phyloP scores from a whole-genome alignment of 345 rosid genomes.

The Combretum micranthum region DNA sequence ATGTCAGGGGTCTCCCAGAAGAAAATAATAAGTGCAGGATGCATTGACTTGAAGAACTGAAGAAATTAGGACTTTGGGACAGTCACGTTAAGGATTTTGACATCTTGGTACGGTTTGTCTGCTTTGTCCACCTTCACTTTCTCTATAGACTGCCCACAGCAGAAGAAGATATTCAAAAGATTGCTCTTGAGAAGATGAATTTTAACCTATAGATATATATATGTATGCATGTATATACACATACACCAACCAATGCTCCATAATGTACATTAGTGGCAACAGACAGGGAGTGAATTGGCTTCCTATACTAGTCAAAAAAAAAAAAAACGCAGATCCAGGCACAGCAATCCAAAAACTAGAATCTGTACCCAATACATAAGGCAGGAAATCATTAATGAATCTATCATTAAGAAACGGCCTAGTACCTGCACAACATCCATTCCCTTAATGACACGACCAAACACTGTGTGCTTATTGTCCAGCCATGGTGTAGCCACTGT shows the following conservation, averaged over 20 bases:
- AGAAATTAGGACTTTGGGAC: slow-evolving; percentile 59
- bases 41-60: not conserved
- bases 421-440: slow-evolving; percentile 98
- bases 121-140: slow-evolving; percentile 90
- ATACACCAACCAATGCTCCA: too few relatives aligned
- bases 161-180: slow-evolving; percentile 1
- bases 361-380: too few relatives aligned
- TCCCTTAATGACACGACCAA: slow-evolving; percentile 86
- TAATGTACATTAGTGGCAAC: too few relatives aligned
- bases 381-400: too few relatives aligned
- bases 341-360: too few relatives aligned
- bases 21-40: not conserved
- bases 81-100: slow-evolving; percentile 78
- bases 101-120: slow-evolving; percentile 86
- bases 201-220: not conserved
- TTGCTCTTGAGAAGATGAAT: not conserved
- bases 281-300: too few relatives aligned
- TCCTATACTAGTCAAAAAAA: too few relatives aligned
- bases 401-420: not conserved
- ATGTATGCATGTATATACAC: too few relatives aligned
- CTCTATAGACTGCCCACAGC: slow-evolving; percentile 62
- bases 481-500: slow-evolving; percentile 98
- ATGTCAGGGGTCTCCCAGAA: slow-evolving; percentile 1
- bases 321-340: too few relatives aligned
- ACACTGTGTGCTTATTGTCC: slow-evolving; percentile 94